Conservation (phyloP, 768 basidiomycete genomes). For the Tulasnella sp. region DNA sequence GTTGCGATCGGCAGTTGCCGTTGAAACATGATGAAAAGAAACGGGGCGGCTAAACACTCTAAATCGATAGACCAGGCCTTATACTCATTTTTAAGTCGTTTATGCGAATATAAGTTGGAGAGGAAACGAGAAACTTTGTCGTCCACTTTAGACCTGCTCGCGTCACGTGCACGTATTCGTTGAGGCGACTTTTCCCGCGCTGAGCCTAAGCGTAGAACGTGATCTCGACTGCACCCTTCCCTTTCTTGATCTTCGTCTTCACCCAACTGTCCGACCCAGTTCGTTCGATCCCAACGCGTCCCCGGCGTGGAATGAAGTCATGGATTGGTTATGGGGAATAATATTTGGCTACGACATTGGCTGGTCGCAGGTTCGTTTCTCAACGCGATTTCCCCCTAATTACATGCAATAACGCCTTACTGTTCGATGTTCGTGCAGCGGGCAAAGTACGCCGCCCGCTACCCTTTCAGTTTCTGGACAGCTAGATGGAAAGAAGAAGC, state of each 20-base stretch:
- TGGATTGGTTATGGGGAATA: neutral
- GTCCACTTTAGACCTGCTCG: neutral
- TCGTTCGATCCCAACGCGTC: neutral
- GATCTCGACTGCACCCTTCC: neutral
- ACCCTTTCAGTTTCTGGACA: neutral
- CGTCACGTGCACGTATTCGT: neutral
- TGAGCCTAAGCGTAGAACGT: neutral
- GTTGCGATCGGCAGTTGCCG: no score
- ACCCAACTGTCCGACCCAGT: neutral
- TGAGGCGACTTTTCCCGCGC: neutral
- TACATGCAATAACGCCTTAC: neutral
- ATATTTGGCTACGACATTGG: neutral
- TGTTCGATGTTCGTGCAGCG: neutral
- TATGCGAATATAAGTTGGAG: neutral
- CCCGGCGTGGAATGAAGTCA: neutral
- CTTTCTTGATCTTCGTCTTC: neutral
- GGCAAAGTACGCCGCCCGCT: constrained; percentile 3
- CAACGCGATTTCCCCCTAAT: neutral
- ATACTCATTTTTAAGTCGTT: neutral
- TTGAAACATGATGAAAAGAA: no score
- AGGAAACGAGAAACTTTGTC: neutral
- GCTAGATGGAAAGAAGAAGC: neutral
- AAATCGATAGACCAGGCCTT: neutral
- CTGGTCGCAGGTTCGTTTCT: constrained; percentile 1
- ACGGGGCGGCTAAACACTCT: neutral